Conservation (phyloP, 2,329 filamentous ascomycete genomes). For the Trichophyton simii region DNA sequence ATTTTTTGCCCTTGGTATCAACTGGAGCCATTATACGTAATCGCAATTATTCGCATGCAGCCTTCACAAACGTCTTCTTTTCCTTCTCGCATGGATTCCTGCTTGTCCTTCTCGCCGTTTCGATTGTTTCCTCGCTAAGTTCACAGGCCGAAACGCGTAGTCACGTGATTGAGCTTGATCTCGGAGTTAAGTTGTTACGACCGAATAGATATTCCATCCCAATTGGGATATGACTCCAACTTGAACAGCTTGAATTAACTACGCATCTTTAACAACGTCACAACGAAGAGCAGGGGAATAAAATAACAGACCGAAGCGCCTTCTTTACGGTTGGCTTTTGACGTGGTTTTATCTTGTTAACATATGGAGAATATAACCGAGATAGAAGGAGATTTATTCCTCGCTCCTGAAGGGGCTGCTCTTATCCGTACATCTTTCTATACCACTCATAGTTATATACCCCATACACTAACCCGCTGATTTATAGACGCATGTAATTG, state of each 20-base stretch:
- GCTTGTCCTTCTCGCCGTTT: too few species aligned
- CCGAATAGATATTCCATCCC: not conserved
- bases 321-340: too few species aligned
- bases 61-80: not conserved
- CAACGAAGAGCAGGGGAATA: not conserved
- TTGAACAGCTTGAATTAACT: not conserved
- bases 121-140: not conserved
- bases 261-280: not conserved
- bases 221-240: not conserved
- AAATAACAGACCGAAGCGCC: too few species aligned
- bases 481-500: slow-evolving; percentile 46
- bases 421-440: slow-evolving; percentile 35
- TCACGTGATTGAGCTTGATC: not conserved
- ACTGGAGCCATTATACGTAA: not conserved
- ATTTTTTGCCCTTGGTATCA: not conserved
- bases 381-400: slow-evolving; percentile 40
- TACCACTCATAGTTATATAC: not conserved
- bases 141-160: not conserved
- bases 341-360: too few species aligned
- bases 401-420: slow-evolving; percentile 37
- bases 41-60: not conserved
- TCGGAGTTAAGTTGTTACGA: not conserved
- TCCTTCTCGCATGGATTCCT: too few species aligned
- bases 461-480: not conserved
- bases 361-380: slow-evolving; percentile 18